These are phyloP conservation scores for Xylaria flabelliformis DNA, from an alignment of 495 filamentous ascomycete species.

Conservation along the genomic window DNA sequence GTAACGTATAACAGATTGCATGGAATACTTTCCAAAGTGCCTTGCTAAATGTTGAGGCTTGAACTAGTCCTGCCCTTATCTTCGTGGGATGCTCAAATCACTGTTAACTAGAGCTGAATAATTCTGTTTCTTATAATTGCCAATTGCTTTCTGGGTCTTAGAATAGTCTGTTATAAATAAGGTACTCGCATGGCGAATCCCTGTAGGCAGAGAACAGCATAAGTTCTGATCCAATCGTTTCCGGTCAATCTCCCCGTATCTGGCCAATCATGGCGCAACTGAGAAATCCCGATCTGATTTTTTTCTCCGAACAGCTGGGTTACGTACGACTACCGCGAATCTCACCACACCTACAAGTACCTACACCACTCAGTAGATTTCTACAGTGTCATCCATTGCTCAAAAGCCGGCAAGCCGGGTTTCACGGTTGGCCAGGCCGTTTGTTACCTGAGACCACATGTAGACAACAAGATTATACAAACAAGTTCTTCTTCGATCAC, in stretches of 20 bases:
- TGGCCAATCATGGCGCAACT: conserved; percentile 14
- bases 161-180: conserved; percentile 11
- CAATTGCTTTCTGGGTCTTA: neutral
- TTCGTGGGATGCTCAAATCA: neutral
- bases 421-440: neutral
- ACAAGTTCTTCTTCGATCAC: neutral
- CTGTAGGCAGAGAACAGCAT: neutral
- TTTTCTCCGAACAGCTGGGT: conserved; percentile 10
- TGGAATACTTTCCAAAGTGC: neutral
- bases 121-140: neutral
- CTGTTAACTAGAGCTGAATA: conserved; percentile 1
- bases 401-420: neutral
- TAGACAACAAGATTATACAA: neutral
- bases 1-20: too few relatives aligned
- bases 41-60: neutral
- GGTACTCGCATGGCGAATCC: conserved; percentile 14
- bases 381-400: neutral
- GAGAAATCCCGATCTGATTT: conserved; percentile 14
- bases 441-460: neutral
- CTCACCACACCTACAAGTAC: conserved; percentile 8
- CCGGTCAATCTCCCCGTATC: conserved; percentile 7
- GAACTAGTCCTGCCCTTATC: neutral
- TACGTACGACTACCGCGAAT: conserved; percentile 17
- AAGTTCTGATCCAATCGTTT: conserved; percentile 1
- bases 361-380: neutral